Base-by-base conservation (phyloP, 371 early-diverging fungal species). In the Mucor irregularis region DNA sequence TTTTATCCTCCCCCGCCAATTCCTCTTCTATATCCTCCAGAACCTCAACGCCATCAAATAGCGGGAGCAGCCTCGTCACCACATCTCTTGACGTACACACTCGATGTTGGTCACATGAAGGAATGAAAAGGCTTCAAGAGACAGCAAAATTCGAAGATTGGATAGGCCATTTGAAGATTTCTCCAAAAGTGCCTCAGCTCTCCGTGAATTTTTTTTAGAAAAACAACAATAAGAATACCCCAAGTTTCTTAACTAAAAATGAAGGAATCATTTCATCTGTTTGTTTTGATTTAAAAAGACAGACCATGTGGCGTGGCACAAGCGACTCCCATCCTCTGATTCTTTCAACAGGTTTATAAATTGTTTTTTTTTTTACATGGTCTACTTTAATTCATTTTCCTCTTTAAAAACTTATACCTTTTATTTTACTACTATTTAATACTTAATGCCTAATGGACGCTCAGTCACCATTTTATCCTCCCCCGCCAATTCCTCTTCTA, bases 281-380 rank as follows among this genome's bases (percentile, higher is more conserved):
- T n/a, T n/a, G n/a, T n/a, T n/a, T n/a, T n/a, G n/a, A n/a, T n/a
- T n/a, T n/a, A n/a, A n/a, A n/a, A n/a, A n/a, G n/a, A n/a, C n/a
- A n/a, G n/a, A 46, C 17, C 46, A 46, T 46, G 46, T 46, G 46
- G 19, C 24, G 46, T 46, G 7, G 26, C 46, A 46, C 30, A 29
- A 46, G n/a, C n/a, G n/a, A n/a, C n/a, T n/a, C n/a, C n/a, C n/a
- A n/a, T n/a, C n/a, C n/a, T n/a, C n/a, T n/a, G n/a, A n/a, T n/a
- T n/a, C n/a, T n/a, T n/a, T n/a, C n/a, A 44, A 17, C 11, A 30
- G 16, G 46, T 26, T 24, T 19, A 19, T 24, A 46, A 25, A 46
- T 24, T 29, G 17, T n/a, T 42, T 9, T 19, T 30, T 19, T 24
- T 29, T 46, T 29, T 30, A 30, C 11, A 11, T 30, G 13, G 6